Conservation (phyloP, 73 alveolate genomes). For the Symbiodinium pilosum region DNA sequence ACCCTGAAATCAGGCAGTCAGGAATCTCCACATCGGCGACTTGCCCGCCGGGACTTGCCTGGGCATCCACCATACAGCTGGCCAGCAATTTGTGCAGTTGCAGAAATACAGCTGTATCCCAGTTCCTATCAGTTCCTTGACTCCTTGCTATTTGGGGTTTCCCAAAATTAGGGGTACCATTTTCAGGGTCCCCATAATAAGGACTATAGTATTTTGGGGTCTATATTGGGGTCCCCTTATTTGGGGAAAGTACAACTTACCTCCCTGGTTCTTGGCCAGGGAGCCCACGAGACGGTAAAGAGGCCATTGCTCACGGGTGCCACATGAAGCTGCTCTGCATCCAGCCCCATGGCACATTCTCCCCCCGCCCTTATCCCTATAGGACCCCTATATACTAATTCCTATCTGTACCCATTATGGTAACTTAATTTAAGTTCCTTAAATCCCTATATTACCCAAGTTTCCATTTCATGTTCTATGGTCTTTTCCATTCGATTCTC, state of each 20-base stretch:
- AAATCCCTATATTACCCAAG: not conserved
- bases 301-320: not conserved
- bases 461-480: not conserved
- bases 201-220: not conserved
- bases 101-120: too few species aligned
- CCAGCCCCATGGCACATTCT: not conserved
- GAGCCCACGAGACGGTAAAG: not conserved
- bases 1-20: not conserved
- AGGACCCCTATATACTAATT: too few species aligned
- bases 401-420: not conserved
- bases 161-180: not conserved
- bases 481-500: not conserved
- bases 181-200: too few species aligned
- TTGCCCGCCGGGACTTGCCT: not conserved
- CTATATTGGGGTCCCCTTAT: not conserved
- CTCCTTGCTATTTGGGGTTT: too few species aligned
- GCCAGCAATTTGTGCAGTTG: too few species aligned
- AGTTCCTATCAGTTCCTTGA: too few species aligned
- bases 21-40: not conserved
- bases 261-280: not conserved
- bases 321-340: slow-evolving; percentile 14
- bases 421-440: too few species aligned
- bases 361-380: not conserved
- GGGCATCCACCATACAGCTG: too few species aligned
- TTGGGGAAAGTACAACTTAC: too few species aligned